Conservation (phyloP, 768 basidiomycete genomes). For the Boletus sp. region DNA sequence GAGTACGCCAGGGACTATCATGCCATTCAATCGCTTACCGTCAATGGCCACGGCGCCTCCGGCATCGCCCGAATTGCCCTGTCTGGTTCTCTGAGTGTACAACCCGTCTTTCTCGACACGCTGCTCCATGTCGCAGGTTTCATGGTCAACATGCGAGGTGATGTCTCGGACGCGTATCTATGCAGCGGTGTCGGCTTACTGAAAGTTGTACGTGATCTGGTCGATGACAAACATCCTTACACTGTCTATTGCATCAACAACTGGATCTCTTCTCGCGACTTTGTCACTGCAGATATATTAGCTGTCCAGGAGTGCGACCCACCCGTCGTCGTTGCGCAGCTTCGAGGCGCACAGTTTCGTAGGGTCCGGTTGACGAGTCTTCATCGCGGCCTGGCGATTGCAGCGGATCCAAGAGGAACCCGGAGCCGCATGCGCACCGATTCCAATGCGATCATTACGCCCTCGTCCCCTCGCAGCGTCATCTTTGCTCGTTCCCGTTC, state of each 20-base stretch:
- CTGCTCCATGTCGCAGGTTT: slow-evolving; percentile 72
- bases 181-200: slow-evolving; percentile 55
- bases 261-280: slow-evolving; percentile 42
- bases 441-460: slow-evolving; percentile 29
- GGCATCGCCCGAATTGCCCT: slow-evolving; percentile 51
- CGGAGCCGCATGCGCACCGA: slow-evolving; percentile 23
- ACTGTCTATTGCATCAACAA: slow-evolving; percentile 51
- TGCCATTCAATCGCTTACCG: slow-evolving; percentile 52
- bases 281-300: slow-evolving; percentile 51
- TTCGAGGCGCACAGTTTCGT: slow-evolving; percentile 60
- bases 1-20: slow-evolving; percentile 59
- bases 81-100: slow-evolving; percentile 40
- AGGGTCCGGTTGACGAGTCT: slow-evolving; percentile 52
- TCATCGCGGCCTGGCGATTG: slow-evolving; percentile 42
- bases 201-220: slow-evolving; percentile 42
- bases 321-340: slow-evolving; percentile 48
- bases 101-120: slow-evolving; percentile 64
- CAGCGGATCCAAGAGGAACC: slow-evolving; percentile 20
- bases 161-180: slow-evolving; percentile 55
- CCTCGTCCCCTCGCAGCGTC: slow-evolving; percentile 25
- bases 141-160: slow-evolving; percentile 57
- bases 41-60: slow-evolving; percentile 47
- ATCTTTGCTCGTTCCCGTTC: slow-evolving; percentile 31
- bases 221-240: slow-evolving; percentile 44
- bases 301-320: slow-evolving; percentile 42